A percentile compares a stretch with the other conserved stretches of the same genome.
Conservation (phyloP, 164 flowering plant species). For the Vitis labrusca region DNA sequence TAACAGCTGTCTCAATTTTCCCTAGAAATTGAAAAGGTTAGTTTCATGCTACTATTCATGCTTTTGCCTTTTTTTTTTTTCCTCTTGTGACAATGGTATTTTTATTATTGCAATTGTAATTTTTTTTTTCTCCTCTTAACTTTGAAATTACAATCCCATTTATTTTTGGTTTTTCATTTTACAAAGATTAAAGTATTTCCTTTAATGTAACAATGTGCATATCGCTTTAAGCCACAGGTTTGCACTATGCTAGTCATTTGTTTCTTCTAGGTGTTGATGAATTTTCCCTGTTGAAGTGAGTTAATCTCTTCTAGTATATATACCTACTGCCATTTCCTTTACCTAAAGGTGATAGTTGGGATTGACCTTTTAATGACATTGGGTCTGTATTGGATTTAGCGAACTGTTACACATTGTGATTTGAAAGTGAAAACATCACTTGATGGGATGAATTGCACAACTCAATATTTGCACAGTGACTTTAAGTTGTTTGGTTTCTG, state of each 20-base stretch:
- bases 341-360: neutral
- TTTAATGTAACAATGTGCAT: neutral
- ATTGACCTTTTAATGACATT: neutral
- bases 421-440: no score
- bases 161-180: neutral
- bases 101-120: no score
- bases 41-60: slow-evolving; percentile 7
- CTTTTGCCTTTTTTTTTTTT: no score
- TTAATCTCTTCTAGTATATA: neutral
- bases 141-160: neutral
- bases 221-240: neutral
- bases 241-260: neutral
- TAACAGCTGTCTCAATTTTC: neutral
- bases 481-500: no score
- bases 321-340: neutral
- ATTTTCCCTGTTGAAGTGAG: neutral
- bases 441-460: no score
- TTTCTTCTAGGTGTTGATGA: neutral
- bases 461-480: no score
- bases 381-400: neutral
- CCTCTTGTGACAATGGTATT: no score
- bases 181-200: neutral
- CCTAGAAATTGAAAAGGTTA: slow-evolving; percentile 25
- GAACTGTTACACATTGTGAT: no score
- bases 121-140: no score